Base-by-base conservation (phyloP, 805 yeast genomes). In the Metschnikowia picachoensis region DNA sequence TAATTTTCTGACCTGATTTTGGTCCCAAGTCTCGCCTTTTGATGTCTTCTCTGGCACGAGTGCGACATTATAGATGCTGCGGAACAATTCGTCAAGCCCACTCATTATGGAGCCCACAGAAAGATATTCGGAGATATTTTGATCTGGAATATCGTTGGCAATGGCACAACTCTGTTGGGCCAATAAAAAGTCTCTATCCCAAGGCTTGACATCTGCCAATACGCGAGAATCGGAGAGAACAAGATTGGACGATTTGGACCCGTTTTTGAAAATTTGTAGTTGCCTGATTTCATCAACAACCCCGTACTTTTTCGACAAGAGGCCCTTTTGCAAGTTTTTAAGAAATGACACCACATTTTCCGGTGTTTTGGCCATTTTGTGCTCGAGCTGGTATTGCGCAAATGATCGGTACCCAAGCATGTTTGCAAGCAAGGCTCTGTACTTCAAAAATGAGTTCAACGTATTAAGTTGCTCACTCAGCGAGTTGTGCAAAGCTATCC, bases 311-410 rank as follows among this genome's bases (percentile, higher is more conserved):
- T 43, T 40, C 14, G 47, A 17, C 74, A 79, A 47, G 60, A 74
- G 44, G 74, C 76, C 51, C 3, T 64, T 61, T 10, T 85, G 78
- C 43, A 91, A 64, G 35, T 82, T 80, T 2, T 71, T 65, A 43
- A 94, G 66, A 53, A 94, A 90, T 9, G 82, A 72, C 50, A 72
- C 63, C 2, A 91, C 99, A 57, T 87, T 82, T 33, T 79, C 80
- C 0, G 97, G 95, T 9, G 67, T 75, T 50, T 82, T 82, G 8
- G 96, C 96, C 96, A 94, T 87, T 62, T 94, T 94, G 50, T 89
- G 95, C 49, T 80, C 81, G 30, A 94, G 68, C 60, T 88, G 95
- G 60, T 94, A 91, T 34, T 85, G 83, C 0, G 92, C 80, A 65
- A 72, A 94, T 31, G 85, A 81, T 17, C 67, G 55, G 58, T 79